These are phyloP conservation scores for Peribolospora baueri DNA, from an alignment of 768 basidiomycete species.

Conservation along the genomic window DNA sequence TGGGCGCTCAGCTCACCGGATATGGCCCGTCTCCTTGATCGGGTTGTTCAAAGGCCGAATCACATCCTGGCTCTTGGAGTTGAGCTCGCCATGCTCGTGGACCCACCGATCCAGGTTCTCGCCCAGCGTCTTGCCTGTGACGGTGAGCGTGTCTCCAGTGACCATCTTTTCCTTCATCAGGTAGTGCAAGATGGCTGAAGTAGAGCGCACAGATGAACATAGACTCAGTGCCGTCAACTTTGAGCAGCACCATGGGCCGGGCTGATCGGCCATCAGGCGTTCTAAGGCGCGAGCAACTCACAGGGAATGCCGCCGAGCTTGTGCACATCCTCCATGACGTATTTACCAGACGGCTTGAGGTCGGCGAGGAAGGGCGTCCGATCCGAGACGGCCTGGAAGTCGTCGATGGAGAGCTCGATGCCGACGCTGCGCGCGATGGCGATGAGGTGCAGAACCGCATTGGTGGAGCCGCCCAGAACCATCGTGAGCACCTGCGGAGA, in stretches of 20 bases:
- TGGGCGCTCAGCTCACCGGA: slow-evolving; percentile 32
- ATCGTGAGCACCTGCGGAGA: slow-evolving; percentile 61
- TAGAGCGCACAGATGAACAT: not conserved
- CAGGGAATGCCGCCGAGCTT: slow-evolving; percentile 90
- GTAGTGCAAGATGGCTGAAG: slow-evolving; percentile 36
- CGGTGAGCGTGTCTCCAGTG: slow-evolving; percentile 71
- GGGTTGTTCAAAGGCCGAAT: slow-evolving; percentile 68
- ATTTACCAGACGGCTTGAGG: slow-evolving; percentile 89
- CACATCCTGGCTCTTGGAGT: slow-evolving; percentile 46
- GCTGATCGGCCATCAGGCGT: too few relatives aligned
- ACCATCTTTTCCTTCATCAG: slow-evolving; percentile 68
- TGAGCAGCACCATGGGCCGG: too few relatives aligned
- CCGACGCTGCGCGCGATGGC: slow-evolving; percentile 92
- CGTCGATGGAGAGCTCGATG: slow-evolving; percentile 62
- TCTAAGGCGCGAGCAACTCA: slow-evolving; percentile 22
- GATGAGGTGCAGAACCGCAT: slow-evolving; percentile 87
- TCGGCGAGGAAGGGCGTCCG: slow-evolving; percentile 82
- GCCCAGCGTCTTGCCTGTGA: slow-evolving; percentile 67
- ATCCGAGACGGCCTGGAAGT: slow-evolving; percentile 84
- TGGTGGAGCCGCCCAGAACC: slow-evolving; percentile 92
- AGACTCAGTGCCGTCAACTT: too few relatives aligned
- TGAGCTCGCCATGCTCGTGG: slow-evolving; percentile 50
- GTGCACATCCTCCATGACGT: slow-evolving; percentile 94
- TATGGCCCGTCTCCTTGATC: slow-evolving; percentile 70
- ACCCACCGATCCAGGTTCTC: slow-evolving; percentile 84